Evolutionary conservation across 202 grass and related monocot genomes (phyloP), one percentile per base, ranked within the genome.

Genomic region (Brachypodium distachyon): DNA sequence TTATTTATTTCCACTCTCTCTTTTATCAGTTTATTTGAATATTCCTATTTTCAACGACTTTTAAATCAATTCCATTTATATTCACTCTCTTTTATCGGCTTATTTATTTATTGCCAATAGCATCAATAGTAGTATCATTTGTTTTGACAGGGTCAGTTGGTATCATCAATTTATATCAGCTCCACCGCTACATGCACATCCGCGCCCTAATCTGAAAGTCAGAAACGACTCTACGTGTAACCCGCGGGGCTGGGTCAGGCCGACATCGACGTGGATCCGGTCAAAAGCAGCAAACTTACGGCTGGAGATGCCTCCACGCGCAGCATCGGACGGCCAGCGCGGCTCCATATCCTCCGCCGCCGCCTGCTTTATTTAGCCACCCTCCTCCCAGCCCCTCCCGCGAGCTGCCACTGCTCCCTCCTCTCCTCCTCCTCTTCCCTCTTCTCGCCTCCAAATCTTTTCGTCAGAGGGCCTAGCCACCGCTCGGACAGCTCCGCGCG

Each of bases 341-440:
- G 25, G 5, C 7, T 8, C 79, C 34, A 76, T 57, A 70, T 64
- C 81, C 75, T 58, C 69, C 77, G 32, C 61, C 78, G 90, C 90
- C 82, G 85, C 82, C 76, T 76, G 81, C 93, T 89, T 89, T 92
- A 85, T 90, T 92, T 87, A 83, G 78, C 87, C 34, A 76, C 74
- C 69, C 72, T 42, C 52, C 55, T 25, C 18, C 27, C 40, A 33
- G 4, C 76, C 23, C 78, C 18, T 73, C 77, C 81, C 76, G 81
- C 76, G 86, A 80, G 70, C 84, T 82, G 72, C 78, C 58, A 67
- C 78, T 87, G 12, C 74, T 76, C 19, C 51, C 26, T 1, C 18
- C 31, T 9, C 17, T 31, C 56, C 18, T 41, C 14, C 17, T 31
- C 64, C 42, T 60, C 86, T 62, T 68, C 47, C 60, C 73, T 84